Base-by-base conservation (phyloP, 164 flowering plant species). In the Santalum album region DNA sequence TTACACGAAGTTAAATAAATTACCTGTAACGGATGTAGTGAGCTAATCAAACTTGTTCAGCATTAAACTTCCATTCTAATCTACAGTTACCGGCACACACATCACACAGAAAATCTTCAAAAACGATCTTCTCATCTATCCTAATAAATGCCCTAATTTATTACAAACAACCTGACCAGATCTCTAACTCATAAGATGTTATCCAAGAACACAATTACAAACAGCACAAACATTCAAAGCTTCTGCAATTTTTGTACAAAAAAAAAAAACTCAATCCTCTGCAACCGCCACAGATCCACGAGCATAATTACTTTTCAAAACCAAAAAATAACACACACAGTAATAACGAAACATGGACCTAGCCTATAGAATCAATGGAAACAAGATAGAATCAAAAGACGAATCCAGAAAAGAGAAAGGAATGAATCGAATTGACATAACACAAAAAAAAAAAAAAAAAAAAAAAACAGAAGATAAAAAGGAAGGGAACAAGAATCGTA, bases 11-110 rank as follows among this genome's bases (percentile, higher is more conserved):
- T 23, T 19, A 25, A 25, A 25, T 35, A 17, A 22, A 51, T 42
- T 46, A 60, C 55, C 77, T 76, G 79, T 60, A 65, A 56, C 25
- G 51, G 63, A 38, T 12, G 22, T 42, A 34, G 29, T 21, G 7
- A 50, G 20, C 10, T 10, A 46, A 46, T 44, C 60, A 58, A 54
- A 7, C 20, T 42, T 32, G n/a, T 12, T 18, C 5, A 42, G 0
- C 12, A 7, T 4, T 3, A 42, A 4, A 42, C 5, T 42, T 42
- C n/a, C 45, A 42, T 5, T 17, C 10, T 1, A 42, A 6, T 18
- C 19, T 17, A 42, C 1, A 42, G n/a, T 4, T 5, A 42, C 2
- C 4, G n/a, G 14, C 18, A 40, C 7, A 35, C 21, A 48, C 25
- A 21, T 54, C 20, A 12, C 17, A 34, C 12, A 32, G 7, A 6